Conservation (phyloP, 2,329 filamentous ascomycete genomes). For the Xylariaceae sp. region DNA sequence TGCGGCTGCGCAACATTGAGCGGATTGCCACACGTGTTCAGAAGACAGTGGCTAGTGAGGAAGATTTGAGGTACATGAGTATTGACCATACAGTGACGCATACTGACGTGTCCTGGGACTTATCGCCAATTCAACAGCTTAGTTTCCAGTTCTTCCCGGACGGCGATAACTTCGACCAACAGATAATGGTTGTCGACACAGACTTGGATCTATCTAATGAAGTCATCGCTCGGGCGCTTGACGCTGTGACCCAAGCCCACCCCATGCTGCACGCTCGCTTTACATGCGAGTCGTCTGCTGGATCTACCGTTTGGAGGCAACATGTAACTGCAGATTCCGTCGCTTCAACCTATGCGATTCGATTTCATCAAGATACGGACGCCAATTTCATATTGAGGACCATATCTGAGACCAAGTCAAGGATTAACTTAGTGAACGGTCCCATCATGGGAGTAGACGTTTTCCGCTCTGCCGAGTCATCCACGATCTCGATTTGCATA, state of each 20-base stretch:
- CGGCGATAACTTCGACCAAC: conserved; percentile 6
- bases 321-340: neutral
- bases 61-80: neutral
- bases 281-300: neutral
- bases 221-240: neutral
- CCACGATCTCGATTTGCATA: no score
- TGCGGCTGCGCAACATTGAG: no score
- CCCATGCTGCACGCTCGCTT: conserved; percentile 1
- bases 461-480: no score
- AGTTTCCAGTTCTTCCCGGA: conserved; percentile 7
- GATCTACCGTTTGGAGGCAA: neutral
- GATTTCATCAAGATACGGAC: no score
- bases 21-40: conserved; percentile 1
- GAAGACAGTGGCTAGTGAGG: neutral
- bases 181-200: conserved; percentile 5
- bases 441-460: no score
- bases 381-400: no score
- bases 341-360: no score
- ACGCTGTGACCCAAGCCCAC: neutral
- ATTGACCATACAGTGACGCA: neutral
- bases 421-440: no score
- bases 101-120: neutral
- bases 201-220: conserved; percentile 3
- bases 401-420: no score
- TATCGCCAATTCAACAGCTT: conserved; percentile 8